Percentiles rank a stretch among this genome's conserved stretches.
Conservation (phyloP, 2,329 filamentous ascomycete genomes). For the Aspergillus quadricinctus region DNA sequence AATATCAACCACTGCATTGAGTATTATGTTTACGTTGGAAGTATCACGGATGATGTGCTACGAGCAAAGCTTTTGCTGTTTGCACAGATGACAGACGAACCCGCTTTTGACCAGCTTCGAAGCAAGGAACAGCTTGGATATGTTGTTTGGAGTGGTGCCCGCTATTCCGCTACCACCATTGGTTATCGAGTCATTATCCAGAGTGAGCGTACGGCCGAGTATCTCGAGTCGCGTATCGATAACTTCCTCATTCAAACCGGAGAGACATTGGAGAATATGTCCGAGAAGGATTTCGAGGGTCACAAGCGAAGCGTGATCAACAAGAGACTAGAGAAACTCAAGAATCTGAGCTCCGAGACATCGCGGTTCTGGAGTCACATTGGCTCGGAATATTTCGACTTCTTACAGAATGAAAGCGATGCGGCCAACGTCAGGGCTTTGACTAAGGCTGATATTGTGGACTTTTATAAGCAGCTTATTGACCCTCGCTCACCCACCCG, state of each 20-base stretch:
- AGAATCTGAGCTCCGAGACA: conserved; percentile 85
- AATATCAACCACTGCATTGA: conserved; percentile 88
- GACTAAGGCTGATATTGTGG: conserved; percentile 72
- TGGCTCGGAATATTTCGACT: conserved; percentile 81
- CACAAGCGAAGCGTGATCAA: conserved; percentile 88
- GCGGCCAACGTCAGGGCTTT: conserved; percentile 68
- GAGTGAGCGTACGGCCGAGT: conserved; percentile 79
- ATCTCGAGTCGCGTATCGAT: conserved; percentile 83
- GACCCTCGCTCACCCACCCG: conserved; percentile 66
- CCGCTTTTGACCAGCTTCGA: conserved; percentile 86
- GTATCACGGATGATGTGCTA: conserved; percentile 62
- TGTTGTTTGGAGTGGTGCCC: conserved; percentile 80
- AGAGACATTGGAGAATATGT: conserved; percentile 67
- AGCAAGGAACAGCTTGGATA: conserved; percentile 98
- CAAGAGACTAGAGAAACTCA: conserved; percentile 82
- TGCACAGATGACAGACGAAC: conserved; percentile 87
- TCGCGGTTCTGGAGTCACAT: conserved; percentile 81
- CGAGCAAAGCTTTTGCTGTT: conserved; percentile 76
- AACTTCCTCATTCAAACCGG: conserved; percentile 70
- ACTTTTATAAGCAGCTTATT: conserved; percentile 74
- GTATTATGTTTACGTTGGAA: conserved; percentile 68
- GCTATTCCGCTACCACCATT: conserved; percentile 69
- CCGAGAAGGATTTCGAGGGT: conserved; percentile 76
- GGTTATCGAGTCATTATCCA: conserved; percentile 90
- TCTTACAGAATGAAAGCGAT: conserved; percentile 75